phyloP scores from a whole-genome alignment of 345 rosid species.

The Sisymbrium irio region DNA sequence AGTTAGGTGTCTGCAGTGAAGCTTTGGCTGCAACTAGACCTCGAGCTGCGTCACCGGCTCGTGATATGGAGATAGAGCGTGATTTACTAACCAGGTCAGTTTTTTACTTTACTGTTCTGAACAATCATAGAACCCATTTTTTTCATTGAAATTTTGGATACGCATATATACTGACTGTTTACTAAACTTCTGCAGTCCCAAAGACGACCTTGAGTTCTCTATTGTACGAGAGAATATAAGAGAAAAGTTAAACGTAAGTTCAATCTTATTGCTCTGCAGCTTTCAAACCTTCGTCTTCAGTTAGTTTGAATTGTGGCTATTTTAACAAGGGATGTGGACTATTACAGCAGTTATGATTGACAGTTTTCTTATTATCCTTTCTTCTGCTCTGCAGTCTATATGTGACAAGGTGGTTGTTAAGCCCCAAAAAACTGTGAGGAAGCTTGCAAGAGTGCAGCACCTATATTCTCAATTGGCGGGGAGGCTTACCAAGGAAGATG shows the following conservation, averaged over 20 bases:
- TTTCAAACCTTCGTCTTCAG: background rate
- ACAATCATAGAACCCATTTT: background rate
- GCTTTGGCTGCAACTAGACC: slow-evolving; percentile 97
- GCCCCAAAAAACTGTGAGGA: slow-evolving; percentile 70
- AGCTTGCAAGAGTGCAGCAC: slow-evolving; percentile 88
- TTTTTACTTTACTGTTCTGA: background rate
- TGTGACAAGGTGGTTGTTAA: slow-evolving; percentile 60
- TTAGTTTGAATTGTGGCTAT: background rate
- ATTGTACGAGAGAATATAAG: slow-evolving; percentile 84
- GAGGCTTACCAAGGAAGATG: slow-evolving; percentile 65
- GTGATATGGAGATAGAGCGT: slow-evolving; percentile 77
- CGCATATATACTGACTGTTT: slow-evolving; percentile 19
- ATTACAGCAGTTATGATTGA: background rate
- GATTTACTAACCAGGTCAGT: slow-evolving; percentile 78
- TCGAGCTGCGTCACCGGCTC: slow-evolving; percentile 59
- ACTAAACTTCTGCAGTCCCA: slow-evolving; percentile 49
- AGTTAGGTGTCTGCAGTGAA: slow-evolving; percentile 73
- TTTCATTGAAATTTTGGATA: background rate
- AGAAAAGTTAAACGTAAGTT: slow-evolving; percentile 69
- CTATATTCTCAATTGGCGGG: slow-evolving; percentile 72
- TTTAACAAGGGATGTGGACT: too few species aligned
- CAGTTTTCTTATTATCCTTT: background rate
- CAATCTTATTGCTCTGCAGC: slow-evolving; percentile 6
- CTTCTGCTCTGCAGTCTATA: slow-evolving; percentile 49
- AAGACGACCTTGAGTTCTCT: slow-evolving; percentile 88